Conservation (phyloP, 2,329 filamentous ascomycete genomes). For the Xylaria sp. region DNA sequence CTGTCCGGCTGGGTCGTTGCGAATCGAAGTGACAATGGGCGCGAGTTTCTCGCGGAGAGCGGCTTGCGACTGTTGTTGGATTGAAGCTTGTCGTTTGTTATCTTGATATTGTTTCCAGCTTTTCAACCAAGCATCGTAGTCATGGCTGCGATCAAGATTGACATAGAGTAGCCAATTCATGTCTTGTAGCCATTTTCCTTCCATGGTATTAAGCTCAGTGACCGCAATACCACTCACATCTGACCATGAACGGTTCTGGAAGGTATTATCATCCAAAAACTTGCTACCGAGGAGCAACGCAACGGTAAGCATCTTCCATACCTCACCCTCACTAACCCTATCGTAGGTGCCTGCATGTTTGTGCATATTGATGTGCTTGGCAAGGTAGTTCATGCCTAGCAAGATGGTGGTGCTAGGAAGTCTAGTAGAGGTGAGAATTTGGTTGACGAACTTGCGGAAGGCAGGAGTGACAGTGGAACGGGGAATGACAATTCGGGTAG, state of each 20-base stretch:
- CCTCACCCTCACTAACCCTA: constrained; percentile 72
- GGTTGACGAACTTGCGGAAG: constrained; percentile 91
- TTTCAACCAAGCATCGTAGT: constrained; percentile 71
- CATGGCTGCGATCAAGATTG: constrained; percentile 81
- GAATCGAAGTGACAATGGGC: constrained; percentile 60
- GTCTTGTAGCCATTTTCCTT: constrained; percentile 86
- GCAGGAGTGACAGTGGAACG: constrained; percentile 69
- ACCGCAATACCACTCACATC: constrained; percentile 93
- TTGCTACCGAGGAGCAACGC: constrained; percentile 90
- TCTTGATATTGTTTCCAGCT: constrained; percentile 70
- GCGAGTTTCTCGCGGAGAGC: constrained; percentile 61
- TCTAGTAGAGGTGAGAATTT: constrained; percentile 89
- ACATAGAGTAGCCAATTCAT: constrained; percentile 89
- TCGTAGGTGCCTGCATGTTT: constrained; percentile 66
- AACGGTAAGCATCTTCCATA: constrained; percentile 89
- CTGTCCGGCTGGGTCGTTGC: constrained; percentile 52
- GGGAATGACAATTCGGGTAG: constrained; percentile 68
- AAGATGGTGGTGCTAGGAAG: constrained; percentile 92
- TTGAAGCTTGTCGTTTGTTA: constrained; percentile 55
- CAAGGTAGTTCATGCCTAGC: constrained; percentile 88
- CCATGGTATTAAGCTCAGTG: constrained; percentile 83
- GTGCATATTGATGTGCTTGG: constrained; percentile 82
- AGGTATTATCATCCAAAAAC: constrained; percentile 96
- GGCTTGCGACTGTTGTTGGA: constrained; percentile 55
- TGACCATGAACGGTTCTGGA: constrained; percentile 96